Base-by-base conservation (phyloP, 2,329 filamentous ascomycete genomes). In the Aspergillus japonicus region DNA sequence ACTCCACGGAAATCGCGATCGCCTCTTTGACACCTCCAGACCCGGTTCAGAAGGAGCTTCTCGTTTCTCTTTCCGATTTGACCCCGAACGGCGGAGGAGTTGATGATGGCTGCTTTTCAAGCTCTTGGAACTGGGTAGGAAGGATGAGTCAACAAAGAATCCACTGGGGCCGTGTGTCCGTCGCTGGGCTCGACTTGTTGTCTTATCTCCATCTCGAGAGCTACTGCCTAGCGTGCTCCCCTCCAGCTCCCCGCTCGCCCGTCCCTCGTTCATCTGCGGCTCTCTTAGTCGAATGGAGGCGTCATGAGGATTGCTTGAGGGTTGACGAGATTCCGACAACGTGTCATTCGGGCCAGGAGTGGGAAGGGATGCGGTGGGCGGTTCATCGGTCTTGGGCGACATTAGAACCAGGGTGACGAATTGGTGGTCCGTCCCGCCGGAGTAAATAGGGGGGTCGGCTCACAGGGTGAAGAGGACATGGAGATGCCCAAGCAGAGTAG, bases 121-220 rank as follows among this genome's bases (percentile, higher is more conserved):
- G 54, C 64, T 69, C 53, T 63, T 68, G 56, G 71, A 61, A 60
- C 69, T 63, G 65, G 71, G 62, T 47, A 73, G 31, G 62, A 71
- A 62, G 62, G 62, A 77, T 70, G 65, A 75, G 65, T 82, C 80
- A 42, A 84, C 70, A 47, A 85, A 66, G 59, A 81, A 81, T 4
- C 77, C 76, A 55, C 78, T 71, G 7, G 78, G 78, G 63, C 64
- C 74, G 42, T 64, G 67, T 10, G 60, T 67, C 54, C 69, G 69
- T 21, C 69, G 65, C 47, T 69, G 71, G 14, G 57, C 60, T 42
- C 66, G 66, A 53, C 61, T 64, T 51, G 66, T 64, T 51, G 66
- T 66, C 60, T 64, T 66, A 19, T 72, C 73, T 14, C 67, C 69
- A 56, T 75, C 73, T 51, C 71, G 72, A 55, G 73, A 76, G 66